A percentile compares a stretch with the other conserved stretches of the same genome.
Evolutionary conservation across 2,329 filamentous ascomycete genomes (phyloP).

Genomic region (Bipolaris victoriae): DNA sequence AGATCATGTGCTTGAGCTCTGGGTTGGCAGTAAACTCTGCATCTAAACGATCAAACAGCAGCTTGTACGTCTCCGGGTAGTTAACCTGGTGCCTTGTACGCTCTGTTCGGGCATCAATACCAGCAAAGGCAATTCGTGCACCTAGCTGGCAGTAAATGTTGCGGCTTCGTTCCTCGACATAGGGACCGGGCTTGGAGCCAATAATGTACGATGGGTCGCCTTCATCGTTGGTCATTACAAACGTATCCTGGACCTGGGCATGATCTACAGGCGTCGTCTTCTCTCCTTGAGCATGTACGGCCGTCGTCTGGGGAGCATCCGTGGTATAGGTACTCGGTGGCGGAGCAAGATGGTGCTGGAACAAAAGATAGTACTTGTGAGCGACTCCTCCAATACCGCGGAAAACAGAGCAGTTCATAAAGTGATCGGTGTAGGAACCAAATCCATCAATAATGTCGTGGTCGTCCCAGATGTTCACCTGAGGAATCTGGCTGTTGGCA

Average conservation of each 20-base stretch:
- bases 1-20: constrained; percentile 66
- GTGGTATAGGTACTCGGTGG: constrained; percentile 86
- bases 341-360: constrained; percentile 80
- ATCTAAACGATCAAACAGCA: constrained; percentile 64
- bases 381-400: constrained; percentile 67
- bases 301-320: constrained; percentile 65
- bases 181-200: constrained; percentile 72
- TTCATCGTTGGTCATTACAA: constrained; percentile 64
- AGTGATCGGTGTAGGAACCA: constrained; percentile 69
- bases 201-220: constrained; percentile 79
- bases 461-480: constrained; percentile 71
- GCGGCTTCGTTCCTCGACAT: constrained; percentile 66
- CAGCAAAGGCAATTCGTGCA: constrained; percentile 67
- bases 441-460: constrained; percentile 72
- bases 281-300: constrained; percentile 57
- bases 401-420: constrained; percentile 70
- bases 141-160: constrained; percentile 69
- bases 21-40: constrained; percentile 60
- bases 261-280: constrained; percentile 66
- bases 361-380: constrained; percentile 67
- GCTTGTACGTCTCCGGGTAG: constrained; percentile 70
- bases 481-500: constrained; percentile 67
- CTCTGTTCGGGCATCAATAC: constrained; percentile 68
- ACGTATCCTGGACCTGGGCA: constrained; percentile 75
- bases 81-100: constrained; percentile 93